A percentile compares a stretch with the other conserved stretches of the same genome.
Evolutionary conservation across 75 land plant species (phyloP).

Genomic region (Sequoia sempervirens): DNA sequence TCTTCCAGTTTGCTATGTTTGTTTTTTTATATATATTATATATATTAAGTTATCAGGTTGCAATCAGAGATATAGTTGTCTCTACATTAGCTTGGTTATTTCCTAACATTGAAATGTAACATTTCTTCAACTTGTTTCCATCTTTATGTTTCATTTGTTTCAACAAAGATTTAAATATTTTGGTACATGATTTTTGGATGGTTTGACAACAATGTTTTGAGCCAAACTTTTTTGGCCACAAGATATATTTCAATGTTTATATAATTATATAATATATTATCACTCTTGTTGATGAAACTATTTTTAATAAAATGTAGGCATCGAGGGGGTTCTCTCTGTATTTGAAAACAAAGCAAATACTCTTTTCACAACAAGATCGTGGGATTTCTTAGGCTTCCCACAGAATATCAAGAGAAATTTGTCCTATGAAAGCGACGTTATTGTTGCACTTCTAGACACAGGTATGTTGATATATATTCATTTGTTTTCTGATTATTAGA

Average conservation of each 20-base stretch:
- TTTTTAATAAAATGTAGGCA: conserved; percentile 3
- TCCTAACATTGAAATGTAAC: not conserved
- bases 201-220: no score
- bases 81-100: no score
- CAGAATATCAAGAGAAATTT: conserved; percentile 9
- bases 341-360: conserved; percentile 24
- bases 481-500: no score
- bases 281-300: not conserved
- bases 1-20: no score
- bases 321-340: conserved; percentile 39
- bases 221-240: not conserved
- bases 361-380: conserved; percentile 60
- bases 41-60: no score
- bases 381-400: conserved; percentile 31
- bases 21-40: no score
- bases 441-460: conserved; percentile 54
- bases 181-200: no score
- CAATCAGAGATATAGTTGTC: no score
- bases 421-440: conserved; percentile 26
- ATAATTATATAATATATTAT: no score
- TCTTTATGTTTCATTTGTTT: no score
- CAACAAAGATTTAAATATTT: no score
- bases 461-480: conserved; percentile 14
- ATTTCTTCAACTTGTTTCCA: no score
- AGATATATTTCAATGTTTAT: not conserved